Base-by-base conservation (phyloP, 2,329 filamentous ascomycete species). In the Penicillium sp. region DNA sequence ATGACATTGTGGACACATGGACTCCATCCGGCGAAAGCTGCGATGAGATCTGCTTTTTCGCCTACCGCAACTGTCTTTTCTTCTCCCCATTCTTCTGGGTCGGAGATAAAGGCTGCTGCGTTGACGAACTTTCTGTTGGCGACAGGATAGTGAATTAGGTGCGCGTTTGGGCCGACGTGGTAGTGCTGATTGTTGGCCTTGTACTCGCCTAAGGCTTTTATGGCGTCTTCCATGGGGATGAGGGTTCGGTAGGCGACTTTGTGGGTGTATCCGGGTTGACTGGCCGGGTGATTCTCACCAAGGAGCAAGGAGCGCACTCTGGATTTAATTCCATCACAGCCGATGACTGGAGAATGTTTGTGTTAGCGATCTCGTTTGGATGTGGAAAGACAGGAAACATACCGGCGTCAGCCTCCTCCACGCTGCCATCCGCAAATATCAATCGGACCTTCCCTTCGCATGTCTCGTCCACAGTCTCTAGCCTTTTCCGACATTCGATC, bases 261-360 rank as follows among this genome's bases (percentile, higher is more conserved):
- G n/a, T 52, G 37, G 5, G 49, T 24, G n/a, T 52, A 52, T 7
- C 27, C 8, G 9, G 49, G 21, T 11, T 22, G 16, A 1, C 14
- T n/a, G 3, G 49, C 37, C 3, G 24, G 37, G 13, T 43, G 37
- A 6, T 52, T 16, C 9, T 19, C 48, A 2, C 49, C 49, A 2
- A 52, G 11, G 2, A 52, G 9, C 1, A 52, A 7, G 3, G 29
- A 8, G 16, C 49, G 49, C 1, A 37, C n/a, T 1, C 21, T 7
- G 29, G 49, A 52, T 19, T 52, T 24, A 6, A 52, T 33, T 3
- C 49, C 49, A 13, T 52, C 49, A 13, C 49, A 52, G 5, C 37
- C 49, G 13, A 52, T 44, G 10, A 52, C 49, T 43, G 41, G 2
- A 21, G 1, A 86, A 4, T 69, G 3, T 2, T 11, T 2, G 8